Evolutionary conservation across 192 early-diverging fungal species (phyloP).

Genomic region (Linnemannia hyalina): DNA sequence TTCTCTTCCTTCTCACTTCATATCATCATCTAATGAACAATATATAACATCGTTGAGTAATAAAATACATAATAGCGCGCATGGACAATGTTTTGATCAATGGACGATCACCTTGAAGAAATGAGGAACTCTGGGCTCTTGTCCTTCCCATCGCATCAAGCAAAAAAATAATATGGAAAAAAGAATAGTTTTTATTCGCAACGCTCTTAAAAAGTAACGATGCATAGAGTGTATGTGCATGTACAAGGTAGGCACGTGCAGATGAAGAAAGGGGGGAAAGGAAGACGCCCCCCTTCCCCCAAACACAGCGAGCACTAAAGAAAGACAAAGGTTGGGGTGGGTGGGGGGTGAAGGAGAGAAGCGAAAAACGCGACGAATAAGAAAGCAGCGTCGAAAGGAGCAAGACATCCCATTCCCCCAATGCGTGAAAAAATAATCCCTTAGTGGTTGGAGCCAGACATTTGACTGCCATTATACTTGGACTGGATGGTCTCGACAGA

Average conservation of each 20-base stretch:
- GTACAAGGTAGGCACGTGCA: not conserved
- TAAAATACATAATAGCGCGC: not conserved
- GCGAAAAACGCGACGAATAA: too few relatives aligned
- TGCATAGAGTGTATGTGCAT: not conserved
- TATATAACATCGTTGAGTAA: not conserved
- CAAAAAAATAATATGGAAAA: not conserved
- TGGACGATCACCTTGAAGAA: too few relatives aligned
- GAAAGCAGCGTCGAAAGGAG: too few relatives aligned
- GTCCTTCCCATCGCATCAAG: not conserved
- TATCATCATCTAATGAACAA: not conserved
- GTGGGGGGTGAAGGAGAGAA: too few relatives aligned
- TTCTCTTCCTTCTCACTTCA: too few relatives aligned
- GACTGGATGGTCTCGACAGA: conserved; percentile 6
- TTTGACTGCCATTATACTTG: not conserved
- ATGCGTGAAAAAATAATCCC: too few relatives aligned
- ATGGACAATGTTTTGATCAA: too few relatives aligned
- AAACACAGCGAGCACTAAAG: too few relatives aligned
- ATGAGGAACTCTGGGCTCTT: not conserved
- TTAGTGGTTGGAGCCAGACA: not conserved
- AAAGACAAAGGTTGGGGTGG: too few relatives aligned
- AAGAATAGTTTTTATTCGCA: not conserved
- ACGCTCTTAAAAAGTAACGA: not conserved
- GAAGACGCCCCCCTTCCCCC: not conserved
- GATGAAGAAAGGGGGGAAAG: not conserved
- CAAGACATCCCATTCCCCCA: too few relatives aligned